Evolutionary conservation across 768 basidiomycete species (phyloP), one percentile per base, ranked within the genome.

Genomic region (Tylopilus sp.): DNA sequence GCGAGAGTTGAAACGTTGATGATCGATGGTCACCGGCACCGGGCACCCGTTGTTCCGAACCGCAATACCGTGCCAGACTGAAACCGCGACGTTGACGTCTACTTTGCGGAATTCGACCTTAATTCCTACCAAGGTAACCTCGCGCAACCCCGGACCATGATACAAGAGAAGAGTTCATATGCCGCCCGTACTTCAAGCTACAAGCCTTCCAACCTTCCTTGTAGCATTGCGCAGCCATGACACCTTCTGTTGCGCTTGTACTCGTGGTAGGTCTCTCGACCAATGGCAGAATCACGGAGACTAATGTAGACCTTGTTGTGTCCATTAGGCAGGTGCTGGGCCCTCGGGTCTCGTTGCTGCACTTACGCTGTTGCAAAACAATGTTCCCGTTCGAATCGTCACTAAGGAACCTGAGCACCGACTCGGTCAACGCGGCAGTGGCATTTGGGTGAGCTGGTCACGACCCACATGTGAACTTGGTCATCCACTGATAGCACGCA

Each of bases 371-470:
- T 60, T 76, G 16, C 68, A 69, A 21, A 78, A 79, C 62, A 72
- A 74, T 6, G 64, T 82, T 17, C 71, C 77, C 11, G 74, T 83
- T 8, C 76, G 79, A 19, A 74, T 84, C 25, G 76, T 83, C 42
- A 76, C 83, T 52, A 79, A 78, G 55, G 73, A 72, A 45, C 58
- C 66, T 0, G 46, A 66, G 1, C 68, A 71, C 11, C 69, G 63
- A 14, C 56, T 72, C 16, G 74, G 74, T 3, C 71, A 75, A 52
- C 72, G 78, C 3, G 72, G 71, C 4, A 65, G 64, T 5, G 76
- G 68, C 4, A 56, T 79, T 25, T 74, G 73, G 71, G 76, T 75
- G 36, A 31, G n/a, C n/a, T n/a, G n/a, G 67, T 26, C 50, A 11
- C 16, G 14, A 10, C 9, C 11, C n/a, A 37, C 10, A 24, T 26